phyloP scores from a whole-genome alignment of 768 basidiomycete genomes.

The Auricularia cornea region DNA sequence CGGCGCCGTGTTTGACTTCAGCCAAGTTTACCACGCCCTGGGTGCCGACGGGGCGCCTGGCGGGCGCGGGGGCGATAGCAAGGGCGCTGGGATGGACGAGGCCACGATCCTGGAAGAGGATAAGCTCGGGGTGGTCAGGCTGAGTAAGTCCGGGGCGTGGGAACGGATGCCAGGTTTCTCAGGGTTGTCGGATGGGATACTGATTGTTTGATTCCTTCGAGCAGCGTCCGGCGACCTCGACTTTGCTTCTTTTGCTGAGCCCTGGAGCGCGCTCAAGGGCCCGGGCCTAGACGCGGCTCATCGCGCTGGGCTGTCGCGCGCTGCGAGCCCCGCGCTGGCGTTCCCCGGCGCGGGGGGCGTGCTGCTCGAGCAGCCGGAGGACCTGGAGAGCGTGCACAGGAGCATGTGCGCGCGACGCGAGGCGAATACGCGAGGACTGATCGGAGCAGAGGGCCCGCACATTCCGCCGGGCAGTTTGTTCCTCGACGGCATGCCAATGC shows the following conservation, averaged over 20 bases:
- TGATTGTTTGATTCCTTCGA: not conserved
- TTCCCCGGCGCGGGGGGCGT: not conserved
- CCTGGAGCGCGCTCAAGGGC: not conserved
- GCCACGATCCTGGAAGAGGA: not conserved
- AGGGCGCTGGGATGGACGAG: not conserved
- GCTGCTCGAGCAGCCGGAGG: not conserved
- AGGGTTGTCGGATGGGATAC: not conserved
- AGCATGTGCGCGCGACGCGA: not conserved
- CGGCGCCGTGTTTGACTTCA: not conserved
- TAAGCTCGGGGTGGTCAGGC: not conserved
- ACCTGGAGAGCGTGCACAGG: not conserved
- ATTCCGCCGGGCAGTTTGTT: not conserved
- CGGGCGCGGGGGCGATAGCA: not conserved
- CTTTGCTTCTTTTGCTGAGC: not conserved
- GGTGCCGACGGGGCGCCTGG: not conserved
- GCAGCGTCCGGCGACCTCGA: not conserved
- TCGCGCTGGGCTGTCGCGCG: not conserved
- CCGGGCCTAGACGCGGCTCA: not conserved
- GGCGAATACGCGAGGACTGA: not conserved
- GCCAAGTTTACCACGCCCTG: not conserved
- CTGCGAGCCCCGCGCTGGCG: not conserved
- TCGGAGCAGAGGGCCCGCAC: not conserved
- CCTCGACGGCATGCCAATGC: not conserved
- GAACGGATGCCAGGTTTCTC: not conserved
- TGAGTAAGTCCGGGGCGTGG: not conserved